phyloP scores from a whole-genome alignment of 208 protist genomes.

The Perkinsela sp. region DNA sequence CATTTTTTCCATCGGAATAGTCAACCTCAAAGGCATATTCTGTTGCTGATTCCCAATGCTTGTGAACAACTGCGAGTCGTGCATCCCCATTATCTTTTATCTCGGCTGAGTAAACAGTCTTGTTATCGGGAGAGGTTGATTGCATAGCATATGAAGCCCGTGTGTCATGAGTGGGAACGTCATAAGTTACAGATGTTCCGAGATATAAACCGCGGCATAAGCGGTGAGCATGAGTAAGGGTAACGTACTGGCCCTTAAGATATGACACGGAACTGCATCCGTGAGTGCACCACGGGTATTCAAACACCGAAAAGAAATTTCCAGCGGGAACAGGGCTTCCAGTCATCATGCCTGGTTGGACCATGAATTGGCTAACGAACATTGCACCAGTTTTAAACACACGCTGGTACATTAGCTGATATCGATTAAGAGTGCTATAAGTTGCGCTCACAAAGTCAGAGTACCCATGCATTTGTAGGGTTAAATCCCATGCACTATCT shows the following conservation, averaged over 20 bases:
- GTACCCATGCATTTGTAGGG: constrained; percentile 60
- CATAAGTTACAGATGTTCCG: constrained; percentile 25
- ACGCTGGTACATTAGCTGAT: constrained; percentile 56
- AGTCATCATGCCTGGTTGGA: constrained; percentile 35
- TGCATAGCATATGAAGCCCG: constrained; percentile 24
- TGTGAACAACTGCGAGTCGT: constrained; percentile 24
- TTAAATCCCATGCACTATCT: constrained; percentile 50
- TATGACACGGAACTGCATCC: constrained; percentile 53
- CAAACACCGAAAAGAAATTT: constrained; percentile 44
- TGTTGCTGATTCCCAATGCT: constrained; percentile 26
- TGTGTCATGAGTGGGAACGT: constrained; percentile 22
- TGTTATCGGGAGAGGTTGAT: constrained; percentile 22
- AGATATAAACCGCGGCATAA: constrained; percentile 42
- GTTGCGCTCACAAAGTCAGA: constrained; percentile 32
- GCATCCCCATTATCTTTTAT: constrained; percentile 32
- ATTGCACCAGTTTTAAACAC: constrained; percentile 31
- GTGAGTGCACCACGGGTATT: constrained; percentile 47
- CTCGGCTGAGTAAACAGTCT: constrained; percentile 19
- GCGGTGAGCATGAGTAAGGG: constrained; percentile 34
- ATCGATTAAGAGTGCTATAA: constrained; percentile 51
- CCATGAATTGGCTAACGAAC: constrained; percentile 48
- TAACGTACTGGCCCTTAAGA: constrained; percentile 36
- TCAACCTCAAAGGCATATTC: constrained; percentile 37
- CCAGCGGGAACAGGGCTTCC: constrained; percentile 8
- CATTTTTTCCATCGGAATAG: constrained; percentile 23